Base-by-base conservation (phyloP, 441 rosid species). In the Adansonia rubrostipa region DNA sequence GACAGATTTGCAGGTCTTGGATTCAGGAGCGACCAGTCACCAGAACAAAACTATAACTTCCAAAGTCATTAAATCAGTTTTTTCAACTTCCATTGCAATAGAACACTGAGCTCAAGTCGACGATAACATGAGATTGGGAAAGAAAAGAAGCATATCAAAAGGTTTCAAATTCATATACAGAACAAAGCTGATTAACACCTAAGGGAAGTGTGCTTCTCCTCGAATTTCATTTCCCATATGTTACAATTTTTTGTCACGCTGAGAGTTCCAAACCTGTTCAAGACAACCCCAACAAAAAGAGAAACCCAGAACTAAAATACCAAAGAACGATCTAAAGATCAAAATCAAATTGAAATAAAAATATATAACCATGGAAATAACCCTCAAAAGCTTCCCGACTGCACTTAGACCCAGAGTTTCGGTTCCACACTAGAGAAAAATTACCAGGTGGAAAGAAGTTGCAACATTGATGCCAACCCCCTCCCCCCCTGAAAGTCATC, bases 381-480 rank as follows among this genome's bases (percentile, higher is more conserved):
- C 42, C 36, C 73, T 33, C 24, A 13, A 40, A 51, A n/a, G 48
- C 62, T 71, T 71, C 42, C 17, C 19, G 51, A 36, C 36, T 72
- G 63, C 48, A n/a, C 42, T 22, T 69, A 15, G 20, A 24, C 33
- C 33, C 33, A 28, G 33, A 28, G 33, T 28, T 28, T 11, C 36
- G 33, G 62, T 64, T 77, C 82, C 85, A 82, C 86, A 40, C 78
- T 50, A 79, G 84, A 83, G 84, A 83, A 85, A 86, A 83, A 83
- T 51, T 74, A 84, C 84, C 80, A 76, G 84, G 84, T 82, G 88
- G 83, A 70, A 83, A 78, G 74, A 58, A 51, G 58, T 53, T n/a
- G 33, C 24, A 40, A 58, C 58, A 69, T 9, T 24, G 71, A 45
- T 6, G 74, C 74, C 42, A 45, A 48, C 17, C 9, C 57, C 72